Evolutionary conservation across 2,329 filamentous ascomycete genomes (phyloP).

Genomic region (Phialemonium atrogriseum): DNA sequence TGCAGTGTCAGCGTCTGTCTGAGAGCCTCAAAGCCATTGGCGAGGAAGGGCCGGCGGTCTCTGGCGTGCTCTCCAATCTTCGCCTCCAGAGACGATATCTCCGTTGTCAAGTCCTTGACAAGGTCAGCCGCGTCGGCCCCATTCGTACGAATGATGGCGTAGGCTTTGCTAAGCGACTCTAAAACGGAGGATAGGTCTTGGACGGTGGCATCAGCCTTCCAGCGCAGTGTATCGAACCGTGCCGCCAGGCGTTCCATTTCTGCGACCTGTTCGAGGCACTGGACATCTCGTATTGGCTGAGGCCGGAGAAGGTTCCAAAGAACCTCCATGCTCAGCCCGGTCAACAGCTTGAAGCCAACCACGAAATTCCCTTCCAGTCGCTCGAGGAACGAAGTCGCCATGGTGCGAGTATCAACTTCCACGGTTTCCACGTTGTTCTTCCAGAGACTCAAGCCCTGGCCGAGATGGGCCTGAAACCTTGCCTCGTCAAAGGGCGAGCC

Average conservation of each 20-base stretch:
- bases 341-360: constrained; percentile 62
- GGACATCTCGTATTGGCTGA: constrained; percentile 38
- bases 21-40: constrained; percentile 46
- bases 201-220: constrained; percentile 46
- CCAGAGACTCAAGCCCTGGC: constrained; percentile 38
- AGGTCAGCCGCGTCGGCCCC: constrained; percentile 35
- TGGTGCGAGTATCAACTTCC: constrained; percentile 20
- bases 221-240: constrained; percentile 53
- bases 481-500: constrained; percentile 48
- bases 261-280: constrained; percentile 35
- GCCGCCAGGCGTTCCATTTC: constrained; percentile 47
- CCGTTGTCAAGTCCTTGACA: constrained; percentile 37
- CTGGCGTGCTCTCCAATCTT: constrained; percentile 32
- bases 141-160: constrained; percentile 42
- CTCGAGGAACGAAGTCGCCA: constrained; percentile 30
- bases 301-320: constrained; percentile 71
- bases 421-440: constrained; percentile 21
- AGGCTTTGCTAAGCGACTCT: constrained; percentile 46
- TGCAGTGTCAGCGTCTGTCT: constrained; percentile 43
- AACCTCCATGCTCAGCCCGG: constrained; percentile 70
- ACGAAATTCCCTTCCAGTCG: constrained; percentile 51
- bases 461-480: constrained; percentile 54
- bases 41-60: constrained; percentile 40
- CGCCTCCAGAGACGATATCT: constrained; percentile 43
- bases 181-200: constrained; percentile 44